Conservation (phyloP, 2,329 filamentous ascomycete species). For the Fonsecaea pugnacius region DNA sequence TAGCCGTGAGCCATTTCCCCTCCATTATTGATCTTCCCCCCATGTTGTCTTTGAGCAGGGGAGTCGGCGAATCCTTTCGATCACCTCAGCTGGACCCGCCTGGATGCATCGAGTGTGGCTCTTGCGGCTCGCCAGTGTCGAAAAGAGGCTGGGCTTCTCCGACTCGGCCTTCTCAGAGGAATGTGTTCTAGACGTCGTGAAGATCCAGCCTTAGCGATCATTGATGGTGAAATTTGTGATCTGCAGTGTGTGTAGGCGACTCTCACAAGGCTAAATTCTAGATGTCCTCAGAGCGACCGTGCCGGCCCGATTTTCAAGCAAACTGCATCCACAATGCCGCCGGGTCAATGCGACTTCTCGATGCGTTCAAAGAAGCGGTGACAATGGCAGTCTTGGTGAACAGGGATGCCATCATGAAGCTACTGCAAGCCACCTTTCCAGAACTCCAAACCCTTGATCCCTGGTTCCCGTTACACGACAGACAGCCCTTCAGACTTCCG, state of each 20-base stretch:
- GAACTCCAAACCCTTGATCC: slow-evolving; percentile 21
- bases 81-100: slow-evolving; percentile 24
- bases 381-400: slow-evolving; percentile 19
- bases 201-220: slow-evolving; percentile 17
- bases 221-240: slow-evolving; percentile 25
- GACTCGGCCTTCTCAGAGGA: slow-evolving; percentile 15
- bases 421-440: slow-evolving; percentile 31
- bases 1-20: slow-evolving; percentile 23
- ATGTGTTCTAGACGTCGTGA: slow-evolving; percentile 28
- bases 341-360: slow-evolving; percentile 15
- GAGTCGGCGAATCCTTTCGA: slow-evolving; percentile 21
- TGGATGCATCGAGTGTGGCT: neutral
- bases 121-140: neutral
- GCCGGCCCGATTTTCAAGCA: slow-evolving; percentile 6
- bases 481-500: slow-evolving; percentile 3
- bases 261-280: neutral
- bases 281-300: neutral
- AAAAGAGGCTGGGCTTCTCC: neutral
- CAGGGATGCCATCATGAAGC: slow-evolving; percentile 22
- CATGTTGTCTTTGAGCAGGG: slow-evolving; percentile 12
- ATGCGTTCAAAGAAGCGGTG: slow-evolving; percentile 28
- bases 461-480: slow-evolving; percentile 15
- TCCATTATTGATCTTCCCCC: neutral
- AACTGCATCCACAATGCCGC: slow-evolving; percentile 11
- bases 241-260: slow-evolving; percentile 12